Evolutionary conservation across 2,329 filamentous ascomycete genomes (phyloP).

Genomic region (Xylariaceae sp.): DNA sequence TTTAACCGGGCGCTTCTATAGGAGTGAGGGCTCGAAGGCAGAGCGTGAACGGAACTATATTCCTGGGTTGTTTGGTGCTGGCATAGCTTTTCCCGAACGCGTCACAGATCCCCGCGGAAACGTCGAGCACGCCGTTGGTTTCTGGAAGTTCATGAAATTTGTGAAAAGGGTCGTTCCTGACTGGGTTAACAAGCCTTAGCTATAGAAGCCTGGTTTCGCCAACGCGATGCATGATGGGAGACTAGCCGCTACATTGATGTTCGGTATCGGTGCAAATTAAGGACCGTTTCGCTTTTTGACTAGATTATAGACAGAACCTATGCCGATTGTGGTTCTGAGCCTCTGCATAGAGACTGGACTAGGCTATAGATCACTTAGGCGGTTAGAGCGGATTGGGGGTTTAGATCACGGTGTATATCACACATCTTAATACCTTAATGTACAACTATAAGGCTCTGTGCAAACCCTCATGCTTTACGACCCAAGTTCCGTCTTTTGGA

Average conservation of each 20-base stretch:
- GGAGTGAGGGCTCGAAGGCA: constrained; percentile 42
- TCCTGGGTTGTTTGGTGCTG: constrained; percentile 64
- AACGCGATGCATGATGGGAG: background rate
- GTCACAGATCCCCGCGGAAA: constrained; percentile 67
- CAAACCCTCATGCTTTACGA: constrained; percentile 45
- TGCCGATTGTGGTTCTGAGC: background rate
- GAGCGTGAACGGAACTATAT: constrained; percentile 47
- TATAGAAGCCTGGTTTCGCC: background rate
- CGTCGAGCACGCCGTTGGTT: constrained; percentile 66
- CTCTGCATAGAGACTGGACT: background rate
- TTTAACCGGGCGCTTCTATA: constrained; percentile 53
- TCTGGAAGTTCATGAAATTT: constrained; percentile 72
- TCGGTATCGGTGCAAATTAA: background rate
- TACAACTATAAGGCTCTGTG: constrained; percentile 42
- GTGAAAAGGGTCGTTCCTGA: constrained; percentile 59
- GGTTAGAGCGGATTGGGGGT: background rate
- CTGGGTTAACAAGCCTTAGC: constrained; percentile 47
- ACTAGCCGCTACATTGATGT: background rate
- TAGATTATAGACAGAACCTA: background rate
- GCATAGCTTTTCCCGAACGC: constrained; percentile 68
- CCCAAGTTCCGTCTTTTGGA: constrained; percentile 45
- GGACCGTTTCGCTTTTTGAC: background rate
- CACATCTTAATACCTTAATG: background rate
- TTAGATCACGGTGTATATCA: constrained; percentile 3
- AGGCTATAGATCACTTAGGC: background rate